phyloP scores from a whole-genome alignment of 108 stramenopile species.

The Skeletonema grethae region DNA sequence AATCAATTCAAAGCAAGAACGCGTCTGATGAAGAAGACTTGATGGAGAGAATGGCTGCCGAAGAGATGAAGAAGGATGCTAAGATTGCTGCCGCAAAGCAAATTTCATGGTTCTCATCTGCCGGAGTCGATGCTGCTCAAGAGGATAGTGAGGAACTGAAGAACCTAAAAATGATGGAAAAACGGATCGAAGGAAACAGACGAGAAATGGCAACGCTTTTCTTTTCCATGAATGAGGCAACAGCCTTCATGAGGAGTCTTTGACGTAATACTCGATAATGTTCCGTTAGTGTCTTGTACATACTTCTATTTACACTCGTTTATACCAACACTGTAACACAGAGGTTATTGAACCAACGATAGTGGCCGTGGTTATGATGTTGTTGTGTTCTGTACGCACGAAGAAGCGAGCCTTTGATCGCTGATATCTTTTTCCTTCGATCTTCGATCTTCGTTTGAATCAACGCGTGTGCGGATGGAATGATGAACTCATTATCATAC shows the following conservation, averaged over 20 bases:
- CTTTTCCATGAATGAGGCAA: conserved; percentile 52
- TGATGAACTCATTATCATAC: too few relatives aligned
- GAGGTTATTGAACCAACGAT: too few relatives aligned
- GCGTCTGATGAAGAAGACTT: conserved; percentile 47
- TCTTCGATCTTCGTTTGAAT: too few relatives aligned
- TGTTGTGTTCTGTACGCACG: too few relatives aligned
- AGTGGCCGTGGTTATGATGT: too few relatives aligned
- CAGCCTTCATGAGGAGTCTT: conserved; percentile 45
- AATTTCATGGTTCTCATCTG: conserved; percentile 42
- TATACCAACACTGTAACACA: conserved; percentile 30
- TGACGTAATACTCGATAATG: background rate
- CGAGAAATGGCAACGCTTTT: conserved; percentile 60
- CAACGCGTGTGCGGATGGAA: too few relatives aligned
- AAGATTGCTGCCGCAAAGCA: conserved; percentile 51
- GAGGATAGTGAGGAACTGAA: conserved; percentile 51
- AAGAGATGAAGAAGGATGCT: conserved; percentile 41
- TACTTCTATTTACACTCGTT: background rate
- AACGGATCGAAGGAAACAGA: conserved; percentile 52
- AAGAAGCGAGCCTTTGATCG: too few relatives aligned
- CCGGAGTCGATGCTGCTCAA: conserved; percentile 17
- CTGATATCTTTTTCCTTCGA: too few relatives aligned
- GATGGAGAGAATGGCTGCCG: conserved; percentile 32
- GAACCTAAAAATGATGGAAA: conserved; percentile 45
- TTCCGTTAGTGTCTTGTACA: background rate
- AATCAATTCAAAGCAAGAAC: conserved; percentile 55